Percentiles rank a stretch among this genome's conserved stretches.
Conservation (phyloP, 2,329 filamentous ascomycete species). For the Penicillium paneum region DNA sequence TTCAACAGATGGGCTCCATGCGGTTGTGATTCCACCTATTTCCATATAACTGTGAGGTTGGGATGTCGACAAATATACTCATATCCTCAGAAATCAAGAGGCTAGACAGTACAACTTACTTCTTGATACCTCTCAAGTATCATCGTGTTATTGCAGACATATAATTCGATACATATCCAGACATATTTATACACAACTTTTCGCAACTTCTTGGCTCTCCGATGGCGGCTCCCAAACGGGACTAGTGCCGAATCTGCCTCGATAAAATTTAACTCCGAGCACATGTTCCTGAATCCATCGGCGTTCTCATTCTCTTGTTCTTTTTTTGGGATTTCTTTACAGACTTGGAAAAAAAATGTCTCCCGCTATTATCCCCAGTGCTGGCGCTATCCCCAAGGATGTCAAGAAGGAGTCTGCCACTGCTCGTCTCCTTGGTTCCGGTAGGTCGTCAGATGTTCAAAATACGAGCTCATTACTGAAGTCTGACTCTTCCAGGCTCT, state of each 20-base stretch:
- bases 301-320: constrained; percentile 12
- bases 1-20: neutral
- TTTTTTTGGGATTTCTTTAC: neutral
- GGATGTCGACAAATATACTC: too few relatives aligned
- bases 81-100: neutral
- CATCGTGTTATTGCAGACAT: neutral
- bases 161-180: neutral
- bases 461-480: constrained; percentile 10
- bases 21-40: neutral
- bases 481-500: constrained; percentile 58
- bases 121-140: neutral
- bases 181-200: neutral
- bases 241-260: constrained; percentile 20
- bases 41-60: neutral
- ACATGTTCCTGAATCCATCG: constrained; percentile 19
- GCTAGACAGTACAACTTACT: neutral
- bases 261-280: constrained; percentile 24
- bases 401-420: constrained; percentile 83
- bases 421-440: constrained; percentile 86
- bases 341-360: constrained; percentile 49
- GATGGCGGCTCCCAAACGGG: constrained; percentile 24
- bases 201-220: constrained; percentile 11
- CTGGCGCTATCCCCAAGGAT: constrained; percentile 54
- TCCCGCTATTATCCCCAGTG: constrained; percentile 44
- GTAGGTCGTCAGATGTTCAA: constrained; percentile 49